These are phyloP conservation scores for Chimonanthus praecox DNA, from an alignment of 164 flowering plant genomes.

Conservation along the genomic window DNA sequence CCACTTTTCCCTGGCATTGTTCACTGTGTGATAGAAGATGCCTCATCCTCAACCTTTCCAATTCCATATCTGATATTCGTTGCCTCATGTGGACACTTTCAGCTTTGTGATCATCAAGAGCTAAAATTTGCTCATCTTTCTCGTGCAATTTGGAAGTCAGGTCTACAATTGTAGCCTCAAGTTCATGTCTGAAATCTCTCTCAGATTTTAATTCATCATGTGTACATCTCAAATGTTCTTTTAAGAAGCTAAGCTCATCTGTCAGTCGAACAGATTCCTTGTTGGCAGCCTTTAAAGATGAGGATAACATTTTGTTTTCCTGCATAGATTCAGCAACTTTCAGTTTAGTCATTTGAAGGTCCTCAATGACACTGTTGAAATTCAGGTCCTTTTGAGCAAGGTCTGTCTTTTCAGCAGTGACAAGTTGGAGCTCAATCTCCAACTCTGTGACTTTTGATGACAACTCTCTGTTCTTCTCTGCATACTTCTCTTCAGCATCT, in stretches of 20 bases:
- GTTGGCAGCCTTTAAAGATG: constrained; percentile 36
- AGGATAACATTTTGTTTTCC: constrained; percentile 32
- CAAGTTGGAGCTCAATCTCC: constrained; percentile 47
- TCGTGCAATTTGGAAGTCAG: constrained; percentile 41
- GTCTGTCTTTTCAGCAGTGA: constrained; percentile 35
- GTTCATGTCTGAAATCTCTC: constrained; percentile 33
- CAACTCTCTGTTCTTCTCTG: constrained; percentile 39
- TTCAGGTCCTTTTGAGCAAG: constrained; percentile 38
- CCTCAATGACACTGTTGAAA: constrained; percentile 6
- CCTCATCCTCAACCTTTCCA: constrained; percentile 40
- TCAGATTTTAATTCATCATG: constrained; percentile 42
- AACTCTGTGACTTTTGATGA: constrained; percentile 38
- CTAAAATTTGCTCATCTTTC: constrained; percentile 33
- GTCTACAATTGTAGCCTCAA: constrained; percentile 41
- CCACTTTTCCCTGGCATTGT: constrained; percentile 26
- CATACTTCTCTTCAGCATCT: constrained; percentile 49
- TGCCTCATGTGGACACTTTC: constrained; percentile 41
- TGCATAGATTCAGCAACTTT: constrained; percentile 23
- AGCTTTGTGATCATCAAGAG: constrained; percentile 33
- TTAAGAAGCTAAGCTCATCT: constrained; percentile 36
- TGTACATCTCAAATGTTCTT: constrained; percentile 33
- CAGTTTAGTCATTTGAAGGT: constrained; percentile 34
- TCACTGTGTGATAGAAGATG: constrained; percentile 23
- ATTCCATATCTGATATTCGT: constrained; percentile 37
- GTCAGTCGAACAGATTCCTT: constrained; percentile 42